phyloP scores from a whole-genome alignment of 2,329 filamentous ascomycete genomes.

The Aspergillus phoenicis region DNA sequence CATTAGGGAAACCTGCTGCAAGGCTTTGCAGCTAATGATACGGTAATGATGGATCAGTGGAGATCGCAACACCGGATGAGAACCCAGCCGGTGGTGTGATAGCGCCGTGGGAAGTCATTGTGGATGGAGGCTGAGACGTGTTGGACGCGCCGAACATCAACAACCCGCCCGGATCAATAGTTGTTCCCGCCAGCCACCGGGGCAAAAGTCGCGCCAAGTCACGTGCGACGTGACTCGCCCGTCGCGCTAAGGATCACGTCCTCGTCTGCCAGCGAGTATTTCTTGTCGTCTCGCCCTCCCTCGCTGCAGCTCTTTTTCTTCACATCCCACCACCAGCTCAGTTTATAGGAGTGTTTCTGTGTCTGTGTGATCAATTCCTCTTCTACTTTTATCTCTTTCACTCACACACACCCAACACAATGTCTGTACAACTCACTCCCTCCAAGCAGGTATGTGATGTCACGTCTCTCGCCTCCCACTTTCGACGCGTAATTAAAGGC shows the following conservation, averaged over 20 bases:
- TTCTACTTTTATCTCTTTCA: neutral
- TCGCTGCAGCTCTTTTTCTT: slow-evolving; percentile 28
- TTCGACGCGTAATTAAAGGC: slow-evolving; percentile 36
- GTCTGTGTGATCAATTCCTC: slow-evolving; percentile 24
- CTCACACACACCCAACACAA: slow-evolving; percentile 45
- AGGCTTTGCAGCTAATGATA: neutral
- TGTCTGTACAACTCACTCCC: slow-evolving; percentile 76
- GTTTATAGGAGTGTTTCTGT: slow-evolving; percentile 20
- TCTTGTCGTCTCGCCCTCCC: slow-evolving; percentile 30
- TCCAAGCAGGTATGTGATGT: slow-evolving; percentile 68
- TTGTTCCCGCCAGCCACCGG: slow-evolving; percentile 22
- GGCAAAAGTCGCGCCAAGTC: slow-evolving; percentile 33
- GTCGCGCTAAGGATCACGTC: slow-evolving; percentile 43
- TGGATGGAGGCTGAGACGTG: neutral
- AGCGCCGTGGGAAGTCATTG: neutral
- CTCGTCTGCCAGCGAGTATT: slow-evolving; percentile 35
- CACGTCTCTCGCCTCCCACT: slow-evolving; percentile 34
- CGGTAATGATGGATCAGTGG: slow-evolving; percentile 14
- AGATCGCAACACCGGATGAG: slow-evolving; percentile 19
- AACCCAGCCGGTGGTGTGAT: slow-evolving; percentile 23
- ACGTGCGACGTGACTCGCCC: slow-evolving; percentile 44
- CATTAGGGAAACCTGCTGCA: neutral
- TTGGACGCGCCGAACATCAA: slow-evolving; percentile 7
- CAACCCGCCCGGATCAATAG: slow-evolving; percentile 9
- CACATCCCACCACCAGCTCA: slow-evolving; percentile 24